Percentiles rank a stretch among this genome's conserved stretches.
phyloP scores from a whole-genome alignment of 768 basidiomycete genomes.

The Sarcodon sp. region DNA sequence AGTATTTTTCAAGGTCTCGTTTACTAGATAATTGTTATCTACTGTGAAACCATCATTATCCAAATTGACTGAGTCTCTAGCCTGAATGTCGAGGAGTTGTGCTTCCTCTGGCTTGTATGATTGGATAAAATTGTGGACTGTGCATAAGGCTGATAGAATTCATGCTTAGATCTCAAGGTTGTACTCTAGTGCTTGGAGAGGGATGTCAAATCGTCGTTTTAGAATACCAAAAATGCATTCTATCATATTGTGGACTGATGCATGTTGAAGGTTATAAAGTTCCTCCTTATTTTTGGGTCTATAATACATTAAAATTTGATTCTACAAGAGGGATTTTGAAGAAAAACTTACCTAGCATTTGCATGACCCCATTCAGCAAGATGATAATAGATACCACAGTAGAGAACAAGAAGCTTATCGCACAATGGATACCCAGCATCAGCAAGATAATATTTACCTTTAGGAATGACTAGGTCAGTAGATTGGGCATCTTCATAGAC shows the following conservation, averaged over 20 bases:
- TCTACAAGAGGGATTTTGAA: background rate
- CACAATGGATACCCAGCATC: slow-evolving; percentile 19
- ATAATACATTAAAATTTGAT: too few relatives aligned
- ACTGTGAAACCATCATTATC: too few relatives aligned
- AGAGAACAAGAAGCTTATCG: slow-evolving; percentile 15
- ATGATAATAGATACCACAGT: slow-evolving; percentile 19
- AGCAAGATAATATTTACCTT: slow-evolving; percentile 17
- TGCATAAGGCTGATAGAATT: slow-evolving; percentile 14
- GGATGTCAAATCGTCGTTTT: slow-evolving; percentile 8
- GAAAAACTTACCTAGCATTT: slow-evolving; percentile 2
- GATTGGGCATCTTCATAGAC: slow-evolving; percentile 13
- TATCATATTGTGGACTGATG: slow-evolving; percentile 7
- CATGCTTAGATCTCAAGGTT: slow-evolving; percentile 14
- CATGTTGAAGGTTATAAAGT: background rate
- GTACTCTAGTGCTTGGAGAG: slow-evolving; percentile 9
- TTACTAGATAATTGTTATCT: too few relatives aligned
- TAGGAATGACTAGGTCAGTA: slow-evolving; percentile 11
- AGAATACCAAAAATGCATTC: slow-evolving; percentile 12
- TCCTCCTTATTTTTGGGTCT: background rate
- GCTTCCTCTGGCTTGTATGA: too few relatives aligned
- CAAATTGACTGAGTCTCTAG: too few relatives aligned
- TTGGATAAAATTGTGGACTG: slow-evolving; percentile 24
- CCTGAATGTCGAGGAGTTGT: too few relatives aligned
- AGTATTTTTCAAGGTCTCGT: too few relatives aligned
- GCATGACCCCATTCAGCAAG: slow-evolving; percentile 17